Conservation (phyloP, 352 stramenopile genomes). For the Phytopythium delawarense region DNA sequence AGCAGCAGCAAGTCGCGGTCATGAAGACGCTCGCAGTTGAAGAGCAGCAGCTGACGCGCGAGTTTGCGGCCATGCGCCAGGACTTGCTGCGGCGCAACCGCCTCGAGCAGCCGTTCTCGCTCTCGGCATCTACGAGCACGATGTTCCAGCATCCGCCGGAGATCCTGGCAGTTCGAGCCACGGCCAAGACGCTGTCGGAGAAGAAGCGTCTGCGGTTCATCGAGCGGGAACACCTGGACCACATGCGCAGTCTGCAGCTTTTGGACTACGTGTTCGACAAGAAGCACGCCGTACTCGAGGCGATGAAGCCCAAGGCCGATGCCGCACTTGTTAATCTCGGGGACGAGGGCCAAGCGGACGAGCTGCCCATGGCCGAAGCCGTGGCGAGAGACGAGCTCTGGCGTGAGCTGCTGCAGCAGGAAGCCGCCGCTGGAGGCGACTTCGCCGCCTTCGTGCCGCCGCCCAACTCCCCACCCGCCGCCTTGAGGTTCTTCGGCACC, state of each 20-base stretch:
- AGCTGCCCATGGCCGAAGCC: constrained; percentile 24
- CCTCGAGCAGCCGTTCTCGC: constrained; percentile 32
- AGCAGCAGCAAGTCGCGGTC: constrained; percentile 18
- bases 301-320: constrained; percentile 41
- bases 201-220: constrained; percentile 33
- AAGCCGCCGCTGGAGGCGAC: constrained; percentile 22
- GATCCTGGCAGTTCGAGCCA: constrained; percentile 55
- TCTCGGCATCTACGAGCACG: constrained; percentile 70
- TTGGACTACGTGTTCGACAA: constrained; percentile 72
- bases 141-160: constrained; percentile 61
- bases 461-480: constrained; percentile 58
- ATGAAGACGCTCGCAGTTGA: constrained; percentile 60
- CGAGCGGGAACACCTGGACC: constrained; percentile 57
- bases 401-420: constrained; percentile 35
- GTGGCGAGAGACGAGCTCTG: constrained; percentile 44
- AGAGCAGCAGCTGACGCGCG: constrained; percentile 36
- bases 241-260: constrained; percentile 69
- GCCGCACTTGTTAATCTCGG: constrained; percentile 48
- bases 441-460: constrained; percentile 45
- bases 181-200: constrained; percentile 39
- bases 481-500: constrained; percentile 56
- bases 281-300: constrained; percentile 40
- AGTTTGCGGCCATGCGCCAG: constrained; percentile 40
- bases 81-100: constrained; percentile 34
- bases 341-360: constrained; percentile 18